Evolutionary conservation across 2,329 filamentous ascomycete genomes (phyloP).

Genomic region (Botryotinia convoluta): DNA sequence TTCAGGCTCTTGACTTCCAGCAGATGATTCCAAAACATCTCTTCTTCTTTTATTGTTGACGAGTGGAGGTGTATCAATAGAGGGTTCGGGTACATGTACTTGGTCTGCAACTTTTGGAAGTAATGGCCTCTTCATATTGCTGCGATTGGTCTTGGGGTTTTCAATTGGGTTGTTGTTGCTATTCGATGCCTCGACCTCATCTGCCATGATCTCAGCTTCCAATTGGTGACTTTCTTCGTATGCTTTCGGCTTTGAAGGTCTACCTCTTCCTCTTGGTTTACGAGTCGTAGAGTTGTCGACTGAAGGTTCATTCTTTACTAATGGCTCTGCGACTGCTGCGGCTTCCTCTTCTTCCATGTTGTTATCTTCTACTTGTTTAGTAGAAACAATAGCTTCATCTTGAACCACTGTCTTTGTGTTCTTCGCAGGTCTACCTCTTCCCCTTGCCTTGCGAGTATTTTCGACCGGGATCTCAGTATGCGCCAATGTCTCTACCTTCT

Average conservation of each 20-base stretch:
- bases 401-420: neutral
- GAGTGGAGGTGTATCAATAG: neutral
- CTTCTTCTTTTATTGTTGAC: conserved; percentile 1
- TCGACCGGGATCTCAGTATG: neutral
- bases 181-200: neutral
- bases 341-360: neutral
- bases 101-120: neutral
- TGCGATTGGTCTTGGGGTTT: neutral
- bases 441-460: neutral
- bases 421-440: neutral
- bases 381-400: neutral
- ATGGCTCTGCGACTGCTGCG: neutral
- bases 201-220: neutral
- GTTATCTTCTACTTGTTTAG: neutral
- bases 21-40: neutral
- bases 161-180: neutral
- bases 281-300: neutral
- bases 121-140: neutral
- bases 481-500: conserved; percentile 1
- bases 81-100: neutral
- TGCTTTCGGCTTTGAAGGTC: neutral
- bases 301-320: neutral
- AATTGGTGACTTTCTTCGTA: neutral
- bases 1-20: neutral
- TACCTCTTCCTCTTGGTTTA: neutral